Evolutionary conservation across 192 early-diverging fungal species (phyloP).

Genomic region (Backusella morwellensis): DNA sequence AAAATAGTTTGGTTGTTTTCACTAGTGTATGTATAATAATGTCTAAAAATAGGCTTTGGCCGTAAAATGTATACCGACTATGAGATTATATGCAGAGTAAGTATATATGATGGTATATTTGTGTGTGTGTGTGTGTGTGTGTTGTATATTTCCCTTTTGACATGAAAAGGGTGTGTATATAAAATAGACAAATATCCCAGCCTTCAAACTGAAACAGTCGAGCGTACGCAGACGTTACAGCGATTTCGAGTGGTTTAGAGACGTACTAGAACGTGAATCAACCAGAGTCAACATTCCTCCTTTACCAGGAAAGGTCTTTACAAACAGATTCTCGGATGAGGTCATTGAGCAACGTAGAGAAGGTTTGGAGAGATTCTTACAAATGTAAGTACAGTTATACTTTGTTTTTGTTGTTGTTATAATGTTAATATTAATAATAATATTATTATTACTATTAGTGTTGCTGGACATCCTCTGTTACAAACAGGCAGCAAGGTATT

Average conservation of each 20-base stretch:
- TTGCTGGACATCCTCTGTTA: constrained; percentile 93
- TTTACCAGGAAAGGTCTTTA: constrained; percentile 96
- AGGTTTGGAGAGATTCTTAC: constrained; percentile 92
- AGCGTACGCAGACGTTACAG: constrained; percentile 89
- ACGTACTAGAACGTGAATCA: constrained; percentile 89
- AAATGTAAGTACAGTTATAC: constrained; percentile 67
- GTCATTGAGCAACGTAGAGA: constrained; percentile 91
- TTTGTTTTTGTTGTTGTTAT: background rate
- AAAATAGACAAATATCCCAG: constrained; percentile 89
- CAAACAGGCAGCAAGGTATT: constrained; percentile 96
- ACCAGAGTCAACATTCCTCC: constrained; percentile 93
- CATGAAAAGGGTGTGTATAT: background rate
- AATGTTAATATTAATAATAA: background rate
- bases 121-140: background rate
- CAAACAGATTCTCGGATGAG: constrained; percentile 92
- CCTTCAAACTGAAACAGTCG: constrained; percentile 86
- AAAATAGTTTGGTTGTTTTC: constrained; percentile 9
- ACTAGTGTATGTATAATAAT: background rate
- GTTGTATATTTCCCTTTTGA: background rate
- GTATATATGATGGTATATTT: constrained; percentile 16
- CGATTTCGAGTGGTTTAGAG: constrained; percentile 99
- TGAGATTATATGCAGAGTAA: constrained; percentile 89
- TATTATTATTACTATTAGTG: constrained; percentile 40
- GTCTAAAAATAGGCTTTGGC: constrained; percentile 50
- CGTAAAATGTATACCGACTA: constrained; percentile 93